Conservation (phyloP, 2,329 filamentous ascomycete species). For the Mariannaea sp. region DNA sequence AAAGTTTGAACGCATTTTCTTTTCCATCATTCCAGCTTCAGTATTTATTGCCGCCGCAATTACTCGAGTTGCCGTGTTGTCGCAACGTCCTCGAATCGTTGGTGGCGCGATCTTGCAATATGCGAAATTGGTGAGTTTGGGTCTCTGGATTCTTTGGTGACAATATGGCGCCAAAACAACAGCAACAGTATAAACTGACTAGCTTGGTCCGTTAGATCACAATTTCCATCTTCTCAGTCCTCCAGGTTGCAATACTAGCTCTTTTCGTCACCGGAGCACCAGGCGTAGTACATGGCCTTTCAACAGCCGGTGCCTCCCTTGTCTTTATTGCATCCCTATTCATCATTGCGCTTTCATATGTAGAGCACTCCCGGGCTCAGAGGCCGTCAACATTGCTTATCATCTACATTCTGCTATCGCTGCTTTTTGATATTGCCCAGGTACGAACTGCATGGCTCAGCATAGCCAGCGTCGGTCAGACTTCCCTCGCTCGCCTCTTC, state of each 20-base stretch:
- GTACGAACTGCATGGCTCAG: constrained; percentile 50
- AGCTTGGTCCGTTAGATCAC: constrained; percentile 25
- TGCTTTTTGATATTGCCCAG: constrained; percentile 51
- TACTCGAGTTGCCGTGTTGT: constrained; percentile 41
- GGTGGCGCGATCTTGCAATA: constrained; percentile 42
- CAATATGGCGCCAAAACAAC: background rate
- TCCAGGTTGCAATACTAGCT: constrained; percentile 42
- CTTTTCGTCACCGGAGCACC: constrained; percentile 33
- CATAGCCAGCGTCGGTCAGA: constrained; percentile 21
- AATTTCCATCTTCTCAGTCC: constrained; percentile 33
- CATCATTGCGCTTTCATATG: constrained; percentile 40
- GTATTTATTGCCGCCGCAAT: constrained; percentile 46
- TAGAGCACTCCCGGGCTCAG: constrained; percentile 44
- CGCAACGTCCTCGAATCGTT: constrained; percentile 42
- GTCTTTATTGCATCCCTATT: constrained; percentile 38
- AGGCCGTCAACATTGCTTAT: constrained; percentile 51
- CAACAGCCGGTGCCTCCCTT: constrained; percentile 35
- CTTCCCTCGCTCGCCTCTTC: constrained; percentile 40
- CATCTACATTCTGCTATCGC: constrained; percentile 47
- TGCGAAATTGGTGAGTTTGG: constrained; percentile 39
- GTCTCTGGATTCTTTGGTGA: background rate
- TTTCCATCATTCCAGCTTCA: constrained; percentile 49
- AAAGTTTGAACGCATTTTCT: constrained; percentile 53
- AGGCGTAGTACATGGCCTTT: constrained; percentile 29
- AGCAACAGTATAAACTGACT: constrained; percentile 3